Evolutionary conservation across 106 monocot genomes (phyloP).

Genomic region (Dioscorea dumetorum): DNA sequence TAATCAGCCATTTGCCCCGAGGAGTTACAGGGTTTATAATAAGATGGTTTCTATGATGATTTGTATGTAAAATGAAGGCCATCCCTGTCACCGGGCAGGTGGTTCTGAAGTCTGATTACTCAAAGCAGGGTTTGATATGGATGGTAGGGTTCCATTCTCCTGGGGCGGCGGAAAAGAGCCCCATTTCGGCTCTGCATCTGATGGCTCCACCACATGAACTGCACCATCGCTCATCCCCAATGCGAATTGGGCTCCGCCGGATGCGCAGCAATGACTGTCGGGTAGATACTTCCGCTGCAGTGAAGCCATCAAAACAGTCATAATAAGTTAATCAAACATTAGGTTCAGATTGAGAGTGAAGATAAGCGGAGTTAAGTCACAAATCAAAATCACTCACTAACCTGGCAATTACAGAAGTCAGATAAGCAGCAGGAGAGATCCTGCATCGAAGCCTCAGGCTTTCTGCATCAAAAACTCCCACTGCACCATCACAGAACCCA

Average conservation of each 20-base stretch:
- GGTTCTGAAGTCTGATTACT: conserved; percentile 67
- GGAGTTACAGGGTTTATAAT: too few relatives aligned
- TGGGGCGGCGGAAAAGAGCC: conserved; percentile 46
- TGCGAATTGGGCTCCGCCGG: conserved; percentile 78
- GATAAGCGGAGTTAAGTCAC: background rate
- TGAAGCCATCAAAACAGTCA: background rate
- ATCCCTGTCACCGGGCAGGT: conserved; percentile 47
- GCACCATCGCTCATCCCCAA: conserved; percentile 92
- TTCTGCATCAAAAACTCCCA: conserved; percentile 91
- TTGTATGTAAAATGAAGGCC: too few relatives aligned
- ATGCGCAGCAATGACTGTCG: conserved; percentile 78
- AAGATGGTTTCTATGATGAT: too few relatives aligned
- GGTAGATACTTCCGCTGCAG: conserved; percentile 37
- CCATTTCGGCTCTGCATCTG: conserved; percentile 78
- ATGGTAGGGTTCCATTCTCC: conserved; percentile 57
- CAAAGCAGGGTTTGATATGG: conserved; percentile 48
- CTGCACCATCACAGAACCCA: conserved; percentile 95
- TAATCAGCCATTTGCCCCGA: too few relatives aligned
- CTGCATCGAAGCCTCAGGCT: conserved; percentile 74
- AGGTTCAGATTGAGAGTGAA: too few relatives aligned
- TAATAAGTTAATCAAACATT: too few relatives aligned
- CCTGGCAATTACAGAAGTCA: conserved; percentile 48
- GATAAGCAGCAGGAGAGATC: conserved; percentile 74
- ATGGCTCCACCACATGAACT: conserved; percentile 81
- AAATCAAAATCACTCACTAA: conserved; percentile 5